These are phyloP conservation scores for Sapria himalayana DNA, from an alignment of 345 rosid genomes.

Conservation along the genomic window DNA sequence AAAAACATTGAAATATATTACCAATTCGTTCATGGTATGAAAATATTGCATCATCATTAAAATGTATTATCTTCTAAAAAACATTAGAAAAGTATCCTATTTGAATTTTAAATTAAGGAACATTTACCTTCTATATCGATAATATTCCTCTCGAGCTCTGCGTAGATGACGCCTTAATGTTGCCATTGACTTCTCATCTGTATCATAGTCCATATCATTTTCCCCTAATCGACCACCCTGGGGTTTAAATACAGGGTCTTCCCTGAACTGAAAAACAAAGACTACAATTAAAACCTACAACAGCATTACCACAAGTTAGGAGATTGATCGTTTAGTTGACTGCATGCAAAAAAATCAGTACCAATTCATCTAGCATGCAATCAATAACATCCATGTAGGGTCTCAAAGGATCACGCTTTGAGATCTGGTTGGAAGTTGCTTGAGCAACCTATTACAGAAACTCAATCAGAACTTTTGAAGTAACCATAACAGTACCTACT, in stretches of 20 bases:
- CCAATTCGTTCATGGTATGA: no score
- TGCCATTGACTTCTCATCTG: constrained; percentile 99
- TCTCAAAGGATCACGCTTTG: constrained; percentile 94
- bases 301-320: no score
- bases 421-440: constrained; percentile 98
- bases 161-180: constrained; percentile 89
- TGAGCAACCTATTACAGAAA: constrained; percentile 72
- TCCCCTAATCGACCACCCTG: constrained; percentile 97
- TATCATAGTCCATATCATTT: constrained; percentile 98
- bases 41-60: no score
- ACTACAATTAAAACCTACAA: constrained; percentile 9
- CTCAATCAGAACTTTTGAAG: no score
- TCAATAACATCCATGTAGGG: constrained; percentile 94
- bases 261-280: constrained; percentile 40
- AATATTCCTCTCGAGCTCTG: constrained; percentile 78
- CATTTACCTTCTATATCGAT: constrained; percentile 85
- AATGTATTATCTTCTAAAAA: no score
- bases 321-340: no score
- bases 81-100: no score
- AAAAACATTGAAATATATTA: no score
- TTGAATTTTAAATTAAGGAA: no score
- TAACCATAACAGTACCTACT: no score
- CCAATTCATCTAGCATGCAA: constrained; percentile 72
- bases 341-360: constrained; percentile 15
- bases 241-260: constrained; percentile 91